A percentile compares a stretch with the other conserved stretches of the same genome.
Evolutionary conservation across 345 rosid species (phyloP).

Genomic region (Citrus australasica): DNA sequence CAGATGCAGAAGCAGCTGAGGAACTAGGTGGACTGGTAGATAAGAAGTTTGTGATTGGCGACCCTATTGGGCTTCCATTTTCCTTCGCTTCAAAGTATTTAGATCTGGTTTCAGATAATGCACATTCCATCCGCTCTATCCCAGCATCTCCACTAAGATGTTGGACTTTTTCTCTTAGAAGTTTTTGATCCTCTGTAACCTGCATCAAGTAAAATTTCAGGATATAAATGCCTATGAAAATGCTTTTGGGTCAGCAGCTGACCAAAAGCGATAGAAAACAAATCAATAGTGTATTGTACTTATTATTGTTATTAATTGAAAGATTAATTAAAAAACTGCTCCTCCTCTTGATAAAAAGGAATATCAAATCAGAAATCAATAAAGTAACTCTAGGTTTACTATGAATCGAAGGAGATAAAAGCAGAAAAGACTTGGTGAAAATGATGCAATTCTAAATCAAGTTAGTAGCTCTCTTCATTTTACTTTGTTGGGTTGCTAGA

Average conservation of each 20-base stretch:
- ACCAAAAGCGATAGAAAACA: no score
- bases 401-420: background rate
- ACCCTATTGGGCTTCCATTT: slow-evolving; percentile 60
- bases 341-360: background rate
- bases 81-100: slow-evolving; percentile 55
- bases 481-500: background rate
- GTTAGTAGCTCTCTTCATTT: background rate
- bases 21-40: slow-evolving; percentile 41
- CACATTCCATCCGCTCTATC: slow-evolving; percentile 69
- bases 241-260: background rate
- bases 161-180: slow-evolving; percentile 74
- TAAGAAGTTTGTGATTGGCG: slow-evolving; percentile 33
- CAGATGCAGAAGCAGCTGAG: slow-evolving; percentile 25
- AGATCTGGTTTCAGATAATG: slow-evolving; percentile 64
- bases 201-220: slow-evolving; percentile 23
- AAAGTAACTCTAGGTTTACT: background rate
- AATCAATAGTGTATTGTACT: no score
- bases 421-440: background rate
- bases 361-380: background rate
- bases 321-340: background rate
- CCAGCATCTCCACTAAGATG: slow-evolving; percentile 82
- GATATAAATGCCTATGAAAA: background rate
- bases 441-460: background rate
- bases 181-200: slow-evolving; percentile 84
- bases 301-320: no score